These are phyloP conservation scores for Chaetomium sp. DNA, from an alignment of 2,329 filamentous ascomycete genomes.

Conservation along the genomic window DNA sequence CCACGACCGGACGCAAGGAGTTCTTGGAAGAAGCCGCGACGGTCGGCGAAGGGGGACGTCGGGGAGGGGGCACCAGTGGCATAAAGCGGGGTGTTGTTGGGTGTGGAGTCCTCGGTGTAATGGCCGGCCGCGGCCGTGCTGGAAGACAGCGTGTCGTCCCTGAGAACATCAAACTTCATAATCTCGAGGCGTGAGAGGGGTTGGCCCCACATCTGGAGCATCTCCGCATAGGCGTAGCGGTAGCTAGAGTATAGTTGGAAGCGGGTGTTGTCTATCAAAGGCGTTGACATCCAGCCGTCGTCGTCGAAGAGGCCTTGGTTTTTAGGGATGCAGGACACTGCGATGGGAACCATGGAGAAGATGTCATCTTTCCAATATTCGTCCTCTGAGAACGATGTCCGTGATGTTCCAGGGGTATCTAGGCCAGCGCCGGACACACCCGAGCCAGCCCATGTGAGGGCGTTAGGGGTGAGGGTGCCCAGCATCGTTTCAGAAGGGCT, in stretches of 20 bases:
- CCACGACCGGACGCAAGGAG: constrained; percentile 57
- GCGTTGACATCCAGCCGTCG: constrained; percentile 64
- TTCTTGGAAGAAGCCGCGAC: constrained; percentile 54
- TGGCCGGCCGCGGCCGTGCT: constrained; percentile 38
- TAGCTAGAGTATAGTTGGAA: constrained; percentile 58
- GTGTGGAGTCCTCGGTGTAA: constrained; percentile 43
- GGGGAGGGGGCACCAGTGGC: constrained; percentile 44
- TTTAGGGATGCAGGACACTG: constrained; percentile 57
- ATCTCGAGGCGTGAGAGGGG: constrained; percentile 66
- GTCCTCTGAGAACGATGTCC: constrained; percentile 58
- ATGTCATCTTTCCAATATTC: constrained; percentile 52
- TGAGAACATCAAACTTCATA: constrained; percentile 68
- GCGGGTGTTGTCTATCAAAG: constrained; percentile 58
- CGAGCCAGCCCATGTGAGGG: constrained; percentile 54
- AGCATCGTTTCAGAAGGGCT: constrained; percentile 65
- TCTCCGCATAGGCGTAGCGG: constrained; percentile 67
- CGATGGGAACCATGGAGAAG: constrained; percentile 52
- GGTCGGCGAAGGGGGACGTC: constrained; percentile 54
- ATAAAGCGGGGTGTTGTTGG: constrained; percentile 40
- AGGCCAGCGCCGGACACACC: constrained; percentile 46
- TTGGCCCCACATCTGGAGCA: constrained; percentile 67
- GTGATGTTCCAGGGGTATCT: constrained; percentile 51
- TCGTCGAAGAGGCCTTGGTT: constrained; percentile 69
- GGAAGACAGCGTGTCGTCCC: constrained; percentile 45
- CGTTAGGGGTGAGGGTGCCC: constrained; percentile 55